Evolutionary conservation across 2,329 filamentous ascomycete genomes (phyloP), one percentile per base, ranked within the genome.

Genomic region (Fusarium sublunatum): DNA sequence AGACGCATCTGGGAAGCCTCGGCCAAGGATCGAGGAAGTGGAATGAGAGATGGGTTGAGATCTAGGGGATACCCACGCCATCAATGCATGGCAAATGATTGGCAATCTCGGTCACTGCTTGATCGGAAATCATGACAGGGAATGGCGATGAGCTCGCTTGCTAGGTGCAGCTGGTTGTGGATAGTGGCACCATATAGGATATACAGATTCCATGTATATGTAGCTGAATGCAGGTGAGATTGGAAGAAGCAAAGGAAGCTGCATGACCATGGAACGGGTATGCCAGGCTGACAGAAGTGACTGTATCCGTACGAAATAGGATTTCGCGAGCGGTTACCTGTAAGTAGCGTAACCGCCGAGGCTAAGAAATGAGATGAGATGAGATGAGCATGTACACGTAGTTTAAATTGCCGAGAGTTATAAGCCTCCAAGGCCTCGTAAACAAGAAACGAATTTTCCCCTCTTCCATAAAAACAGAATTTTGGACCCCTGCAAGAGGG

Each of bases 11-110:
- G 61, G 70, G 28, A 65, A 68, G 46, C 54, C 69, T 69, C 71
- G 76, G 57, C 80, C 81, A 13, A 77, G 78, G 54, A 84, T 89
- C 57, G 86, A 89, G 69, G 87, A 89, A 74, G 79, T 89, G 65
- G 86, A 88, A 71, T 89, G 67, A 74, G 35, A 76, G 57, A 67
- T 59, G 49, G 58, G 53, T 54, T 58, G 57, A 52, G 54, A 53
- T 60, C 35, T 57, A 40, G 51, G 52, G 48, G 38, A 57, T 26
- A 49, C 10, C 36, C 49, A 61, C 54, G 47, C 55, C 55, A 67
- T 38, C 58, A 58, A 39, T 58, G 45, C 58, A 52, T 45, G 52
- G 55, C 31, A 62, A 61, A 62, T 60, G 50, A 67, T 63, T 61
- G 46, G 61, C 57, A 71, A 71, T 71, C 47, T 71, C 64, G 64